Evolutionary conservation across 441 rosid genomes (phyloP).

Genomic region (Monsonia emarginata): DNA sequence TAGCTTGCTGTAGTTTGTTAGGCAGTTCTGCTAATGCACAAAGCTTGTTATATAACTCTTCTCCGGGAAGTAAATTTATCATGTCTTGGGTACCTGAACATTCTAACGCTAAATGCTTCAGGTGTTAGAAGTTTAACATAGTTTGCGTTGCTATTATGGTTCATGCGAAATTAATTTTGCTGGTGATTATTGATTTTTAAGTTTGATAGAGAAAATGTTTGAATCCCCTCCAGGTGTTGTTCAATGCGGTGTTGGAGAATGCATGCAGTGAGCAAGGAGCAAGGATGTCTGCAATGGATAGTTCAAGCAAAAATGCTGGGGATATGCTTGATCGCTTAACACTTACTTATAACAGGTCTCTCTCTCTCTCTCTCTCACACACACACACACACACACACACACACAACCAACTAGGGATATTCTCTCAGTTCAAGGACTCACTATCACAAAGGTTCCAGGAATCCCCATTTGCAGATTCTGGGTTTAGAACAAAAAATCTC

Average conservation of each 20-base stretch:
- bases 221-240: slow-evolving; percentile 42
- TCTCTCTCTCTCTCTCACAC: slow-evolving; percentile 13
- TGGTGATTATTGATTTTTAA: too few relatives aligned
- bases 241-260: slow-evolving; percentile 82
- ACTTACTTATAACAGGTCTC: slow-evolving; percentile 77
- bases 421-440: too few relatives aligned
- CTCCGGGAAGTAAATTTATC: too few relatives aligned
- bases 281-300: slow-evolving; percentile 97
- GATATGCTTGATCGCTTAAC: slow-evolving; percentile 94
- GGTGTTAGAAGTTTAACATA: not conserved
- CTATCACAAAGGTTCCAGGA: too few relatives aligned
- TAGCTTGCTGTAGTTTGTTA: too few relatives aligned
- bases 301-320: slow-evolving; percentile 95
- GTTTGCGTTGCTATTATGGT: too few relatives aligned
- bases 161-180: not conserved
- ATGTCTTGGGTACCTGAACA: too few relatives aligned
- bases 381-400: not conserved
- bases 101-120: not conserved
- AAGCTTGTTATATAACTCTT: too few relatives aligned
- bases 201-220: not conserved
- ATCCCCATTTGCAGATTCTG: too few relatives aligned
- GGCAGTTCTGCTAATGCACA: not conserved
- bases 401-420: too few relatives aligned
- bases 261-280: slow-evolving; percentile 95
- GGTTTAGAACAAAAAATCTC: too few relatives aligned